phyloP scores from a whole-genome alignment of 2,329 filamentous ascomycete species.

The Ophiostoma ulmi region DNA sequence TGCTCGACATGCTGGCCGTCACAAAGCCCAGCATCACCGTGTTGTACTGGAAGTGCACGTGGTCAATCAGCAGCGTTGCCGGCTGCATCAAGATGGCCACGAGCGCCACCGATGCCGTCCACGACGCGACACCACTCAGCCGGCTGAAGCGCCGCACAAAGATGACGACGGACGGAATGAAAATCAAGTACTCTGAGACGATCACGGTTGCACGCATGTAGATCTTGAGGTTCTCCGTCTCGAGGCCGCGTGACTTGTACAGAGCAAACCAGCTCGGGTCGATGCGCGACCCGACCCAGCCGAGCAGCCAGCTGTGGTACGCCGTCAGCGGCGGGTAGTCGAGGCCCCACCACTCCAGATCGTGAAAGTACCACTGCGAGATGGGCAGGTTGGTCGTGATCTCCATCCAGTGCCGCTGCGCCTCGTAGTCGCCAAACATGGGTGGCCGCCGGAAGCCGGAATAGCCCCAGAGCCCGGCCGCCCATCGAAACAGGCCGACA shows the following conservation, averaged over 20 bases:
- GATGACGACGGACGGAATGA: conserved; percentile 77
- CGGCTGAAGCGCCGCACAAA: conserved; percentile 79
- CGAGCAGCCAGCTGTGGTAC: conserved; percentile 95
- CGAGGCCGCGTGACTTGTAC: conserved; percentile 71
- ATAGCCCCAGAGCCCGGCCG: conserved; percentile 87
- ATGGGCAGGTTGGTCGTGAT: conserved; percentile 82
- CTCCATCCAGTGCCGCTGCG: conserved; percentile 98
- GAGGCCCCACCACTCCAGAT: conserved; percentile 94
- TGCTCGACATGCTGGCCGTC: conserved; percentile 79
- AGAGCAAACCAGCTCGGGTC: conserved; percentile 84
- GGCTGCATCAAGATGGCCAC: conserved; percentile 91
- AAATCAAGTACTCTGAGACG: conserved; percentile 84
- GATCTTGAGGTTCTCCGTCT: conserved; percentile 76
- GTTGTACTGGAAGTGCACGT: conserved; percentile 97
- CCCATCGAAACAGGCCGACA: conserved; percentile 89
- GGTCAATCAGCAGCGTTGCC: conserved; percentile 82
- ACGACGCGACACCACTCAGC: conserved; percentile 69
- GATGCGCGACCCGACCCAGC: conserved; percentile 74
- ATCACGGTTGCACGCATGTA: conserved; percentile 95
- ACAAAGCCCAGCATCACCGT: conserved; percentile 95
- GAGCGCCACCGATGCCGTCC: conserved; percentile 79
- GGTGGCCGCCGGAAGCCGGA: conserved; percentile 78
- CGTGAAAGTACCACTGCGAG: conserved; percentile 97
- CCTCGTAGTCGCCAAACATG: conserved; percentile 96
- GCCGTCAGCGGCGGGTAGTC: conserved; percentile 97